phyloP scores from a whole-genome alignment of 2,329 filamentous ascomycete species.

The Macrophomina phaseolina region DNA sequence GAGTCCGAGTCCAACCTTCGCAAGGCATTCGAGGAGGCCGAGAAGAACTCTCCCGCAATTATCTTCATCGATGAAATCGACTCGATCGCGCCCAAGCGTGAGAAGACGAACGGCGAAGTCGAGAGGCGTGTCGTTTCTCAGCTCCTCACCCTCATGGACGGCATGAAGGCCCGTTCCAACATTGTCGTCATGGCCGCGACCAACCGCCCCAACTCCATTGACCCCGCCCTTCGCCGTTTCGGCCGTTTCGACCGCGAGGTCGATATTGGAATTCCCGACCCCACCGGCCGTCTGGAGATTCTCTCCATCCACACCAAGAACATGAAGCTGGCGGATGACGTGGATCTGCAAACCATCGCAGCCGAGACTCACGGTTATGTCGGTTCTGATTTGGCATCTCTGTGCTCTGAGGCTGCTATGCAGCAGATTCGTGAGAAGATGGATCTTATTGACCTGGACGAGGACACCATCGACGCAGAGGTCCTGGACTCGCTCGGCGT shows the following conservation, averaged over 20 bases:
- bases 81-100: constrained; percentile 98
- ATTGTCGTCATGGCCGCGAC: constrained; percentile 99
- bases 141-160: constrained; percentile 96
- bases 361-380: constrained; percentile 99
- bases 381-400: constrained; percentile 95
- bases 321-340: constrained; percentile 98
- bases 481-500: constrained; percentile 97
- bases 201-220: constrained; percentile 98
- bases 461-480: constrained; percentile 98
- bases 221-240: constrained; percentile 95
- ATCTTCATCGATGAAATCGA: constrained; percentile 99
- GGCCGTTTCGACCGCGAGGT: constrained; percentile 99
- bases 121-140: constrained; percentile 98
- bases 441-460: constrained; percentile 98
- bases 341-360: constrained; percentile 95
- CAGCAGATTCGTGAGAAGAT: constrained; percentile 99
- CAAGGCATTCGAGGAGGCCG: constrained; percentile 99
- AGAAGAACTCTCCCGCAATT: constrained; percentile 99
- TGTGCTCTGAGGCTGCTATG: constrained; percentile 99
- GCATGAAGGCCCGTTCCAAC: constrained; percentile 99
- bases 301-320: constrained; percentile 99
- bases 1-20: constrained; percentile 98
- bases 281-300: constrained; percentile 97
- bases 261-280: constrained; percentile 97
- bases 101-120: constrained; percentile 99